Base-by-base conservation (phyloP, 768 basidiomycete genomes). In the Tylopilus rubrobrunneus region DNA sequence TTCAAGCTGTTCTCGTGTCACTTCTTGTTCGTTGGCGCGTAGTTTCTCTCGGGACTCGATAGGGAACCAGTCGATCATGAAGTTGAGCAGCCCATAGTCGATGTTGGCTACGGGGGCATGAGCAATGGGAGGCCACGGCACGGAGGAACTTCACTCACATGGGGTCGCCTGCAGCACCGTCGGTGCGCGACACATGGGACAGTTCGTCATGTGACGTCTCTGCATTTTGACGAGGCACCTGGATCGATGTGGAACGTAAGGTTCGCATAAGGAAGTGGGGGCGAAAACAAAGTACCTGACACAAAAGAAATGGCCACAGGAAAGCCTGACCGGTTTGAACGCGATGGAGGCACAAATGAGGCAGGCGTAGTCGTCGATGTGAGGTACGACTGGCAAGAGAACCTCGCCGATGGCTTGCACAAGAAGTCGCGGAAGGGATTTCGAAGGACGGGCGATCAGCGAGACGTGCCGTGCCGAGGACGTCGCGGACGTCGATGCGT, bases 61-160 rank as follows among this genome's bases (percentile, higher is more conserved):
- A 0, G 95, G 92, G 69, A 98, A 98, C 92, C 92, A 97, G 61
- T 89, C 85, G 53, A 86, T 78, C 86, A 97, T 91, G 61, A 92
- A 93, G 59, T 91, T 88, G 44, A 87, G 73, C 44, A 92, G 66
- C 2, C 83, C 88, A 78, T 82, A 83, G 62, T 92, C 89, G 15
- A 92, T 80, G 62, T 92, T 92, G 4, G 78, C 89, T 91, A 46
- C 5, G 54, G 43, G 45, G 31, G 9, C 31, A 23, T 57, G 33
- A 54, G 49, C 17, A 29, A 28, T 10, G 17, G 40, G 27, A 8
- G 14, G 19, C 29, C 4, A 17, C 11, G 17, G 29, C n/a, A 19
- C 33, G 4, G 19, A 37, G 10, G 33, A 48, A 46, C 51, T 0
- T 42, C 28, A 74, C 89, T 71, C 58, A 93, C 92, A 74, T 64